Base-by-base conservation (phyloP, 108 stramenopile genomes). In the Licmophora abbreviata region DNA sequence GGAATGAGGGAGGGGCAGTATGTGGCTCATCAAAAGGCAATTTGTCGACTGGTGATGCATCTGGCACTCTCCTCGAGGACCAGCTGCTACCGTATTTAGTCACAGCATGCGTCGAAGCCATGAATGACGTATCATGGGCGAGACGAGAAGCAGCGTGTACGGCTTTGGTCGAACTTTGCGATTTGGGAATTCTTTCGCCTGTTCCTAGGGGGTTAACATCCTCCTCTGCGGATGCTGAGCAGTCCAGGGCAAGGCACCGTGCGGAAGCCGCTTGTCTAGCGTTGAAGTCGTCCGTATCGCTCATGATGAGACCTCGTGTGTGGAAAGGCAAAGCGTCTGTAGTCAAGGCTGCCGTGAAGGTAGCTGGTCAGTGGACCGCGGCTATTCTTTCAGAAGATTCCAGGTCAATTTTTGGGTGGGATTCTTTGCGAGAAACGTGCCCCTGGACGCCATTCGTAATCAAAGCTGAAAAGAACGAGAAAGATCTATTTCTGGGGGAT, bases 1-100 rank as follows among this genome's bases (percentile, higher is more conserved):
- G 86, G 85, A 82, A 92, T n/a, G 90, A 92, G 63, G 90, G 85
- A 8, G 76, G 81, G 3, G 37, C 73, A 4, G 73, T 63, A n/a
- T 59, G 71, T 29, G 75, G 69, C 32, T 8, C 49, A 34, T 48
- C 28, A 25, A 40, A 33, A 34, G 22, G 30, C 2, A 18, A 31
- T 59, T 14, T 26, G 38, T 42, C 48, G 5, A 30, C 38, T 32
- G 61, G 58, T 8, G 58, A 52, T 18, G 44, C 56, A 10, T 72
- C 69, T 53, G 78, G 85, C 10, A 68, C 44, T n/a, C 23, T 55
- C 46, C 30, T 75, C 4, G 79, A 92, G 44, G 90, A 92, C 40
- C 59, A 71, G 29, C 26, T 92, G 32, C 43, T 92, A 17, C 54
- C 74, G 11, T 54, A 46, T 32, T 53, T 92, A 1, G 53, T 66